These are phyloP conservation scores for Yarrowia hollandica DNA, from an alignment of 805 yeast genomes.

Conservation along the genomic window DNA sequence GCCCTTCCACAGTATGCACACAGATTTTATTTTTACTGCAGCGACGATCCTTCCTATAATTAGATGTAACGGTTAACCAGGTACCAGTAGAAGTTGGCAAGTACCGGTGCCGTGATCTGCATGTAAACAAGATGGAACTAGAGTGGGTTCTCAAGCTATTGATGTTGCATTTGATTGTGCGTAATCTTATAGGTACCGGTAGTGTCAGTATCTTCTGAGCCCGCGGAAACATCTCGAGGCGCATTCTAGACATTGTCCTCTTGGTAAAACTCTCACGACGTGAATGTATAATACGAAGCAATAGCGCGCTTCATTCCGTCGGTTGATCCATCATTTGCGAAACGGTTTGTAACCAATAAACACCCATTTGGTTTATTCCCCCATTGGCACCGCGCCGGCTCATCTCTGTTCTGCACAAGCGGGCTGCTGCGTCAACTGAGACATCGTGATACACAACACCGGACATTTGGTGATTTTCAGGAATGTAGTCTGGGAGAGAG, in stretches of 20 bases:
- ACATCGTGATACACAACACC: background rate
- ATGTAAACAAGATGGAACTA: background rate
- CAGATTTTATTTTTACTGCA: background rate
- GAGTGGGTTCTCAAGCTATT: too few species aligned
- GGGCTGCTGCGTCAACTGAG: background rate
- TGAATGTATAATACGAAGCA: too few species aligned
- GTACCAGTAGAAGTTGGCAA: too few species aligned
- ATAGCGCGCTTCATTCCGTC: too few species aligned
- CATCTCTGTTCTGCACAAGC: background rate
- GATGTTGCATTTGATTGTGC: too few species aligned
- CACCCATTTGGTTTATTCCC: background rate
- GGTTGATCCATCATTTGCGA: too few species aligned
- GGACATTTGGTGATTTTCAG: background rate
- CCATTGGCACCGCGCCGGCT: slow-evolving; percentile 13
- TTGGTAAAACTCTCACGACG: too few species aligned
- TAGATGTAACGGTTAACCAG: slow-evolving; percentile 17
- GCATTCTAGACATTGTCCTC: too few species aligned
- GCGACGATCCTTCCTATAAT: slow-evolving; percentile 7
- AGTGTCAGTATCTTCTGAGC: too few species aligned
- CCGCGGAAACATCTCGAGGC: too few species aligned
- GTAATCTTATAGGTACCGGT: too few species aligned
- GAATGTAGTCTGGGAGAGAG: background rate
- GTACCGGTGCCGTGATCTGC: too few species aligned
- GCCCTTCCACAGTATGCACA: slow-evolving; percentile 5
- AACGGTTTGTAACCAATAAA: background rate